Percentiles rank a stretch among this genome's conserved stretches.
Evolutionary conservation across 345 rosid genomes (phyloP).

Genomic region (Gynandropsis gynandra): DNA sequence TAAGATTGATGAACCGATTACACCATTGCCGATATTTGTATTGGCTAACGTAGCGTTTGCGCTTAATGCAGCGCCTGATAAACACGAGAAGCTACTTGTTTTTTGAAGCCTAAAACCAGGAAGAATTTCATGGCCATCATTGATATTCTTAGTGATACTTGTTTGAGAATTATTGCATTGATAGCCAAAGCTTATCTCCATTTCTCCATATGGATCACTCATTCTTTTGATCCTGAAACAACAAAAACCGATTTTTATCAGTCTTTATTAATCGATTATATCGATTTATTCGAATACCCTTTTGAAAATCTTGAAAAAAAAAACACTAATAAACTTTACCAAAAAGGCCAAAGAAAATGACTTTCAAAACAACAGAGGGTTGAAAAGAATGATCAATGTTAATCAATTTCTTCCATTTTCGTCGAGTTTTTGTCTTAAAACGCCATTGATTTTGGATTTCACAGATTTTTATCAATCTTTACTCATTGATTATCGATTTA

Average conservation of each 20-base stretch:
- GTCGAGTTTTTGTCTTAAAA: too few species aligned
- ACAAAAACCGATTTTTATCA: slow-evolving; percentile 7
- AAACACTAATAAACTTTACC: slow-evolving; percentile 7
- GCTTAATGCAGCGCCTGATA: slow-evolving; percentile 94
- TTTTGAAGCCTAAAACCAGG: slow-evolving; percentile 39
- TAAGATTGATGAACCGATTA: slow-evolving; percentile 80
- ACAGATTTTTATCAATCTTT: too few species aligned
- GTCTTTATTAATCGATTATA: not conserved
- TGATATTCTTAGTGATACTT: slow-evolving; percentile 19
- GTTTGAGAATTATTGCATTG: slow-evolving; percentile 41
- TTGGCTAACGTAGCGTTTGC: slow-evolving; percentile 96
- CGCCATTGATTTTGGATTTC: too few species aligned
- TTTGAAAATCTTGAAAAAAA: slow-evolving; percentile 1
- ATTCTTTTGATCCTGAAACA: slow-evolving; percentile 30
- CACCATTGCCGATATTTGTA: slow-evolving; percentile 86
- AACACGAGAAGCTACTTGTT: slow-evolving; percentile 77
- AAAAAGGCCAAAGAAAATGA: too few species aligned
- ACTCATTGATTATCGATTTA: too few species aligned
- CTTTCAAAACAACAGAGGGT: too few species aligned
- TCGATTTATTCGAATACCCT: not conserved
- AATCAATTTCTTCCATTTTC: too few species aligned
- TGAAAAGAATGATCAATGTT: too few species aligned
- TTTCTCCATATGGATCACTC: slow-evolving; percentile 51
- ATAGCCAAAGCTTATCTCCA: slow-evolving; percentile 87
- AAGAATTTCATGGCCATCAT: slow-evolving; percentile 25